These are phyloP conservation scores for Tricholoma terreum DNA, from an alignment of 768 basidiomycete genomes.

Conservation along the genomic window DNA sequence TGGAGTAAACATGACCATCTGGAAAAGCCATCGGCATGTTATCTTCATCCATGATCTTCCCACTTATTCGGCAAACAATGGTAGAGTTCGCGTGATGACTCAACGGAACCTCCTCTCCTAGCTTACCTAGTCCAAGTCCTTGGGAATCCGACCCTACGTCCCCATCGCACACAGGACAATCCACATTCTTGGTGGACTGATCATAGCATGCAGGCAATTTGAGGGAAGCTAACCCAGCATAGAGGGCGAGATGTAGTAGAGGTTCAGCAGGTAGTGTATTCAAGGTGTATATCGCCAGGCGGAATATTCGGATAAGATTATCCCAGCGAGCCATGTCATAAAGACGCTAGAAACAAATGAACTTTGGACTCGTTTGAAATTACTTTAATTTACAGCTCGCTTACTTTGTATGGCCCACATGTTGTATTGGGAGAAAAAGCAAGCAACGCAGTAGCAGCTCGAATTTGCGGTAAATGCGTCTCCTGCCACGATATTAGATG, in stretches of 20 bases:
- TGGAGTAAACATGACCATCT: conserved; percentile 90
- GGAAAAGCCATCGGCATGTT: conserved; percentile 92
- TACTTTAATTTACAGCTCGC: conserved; percentile 8
- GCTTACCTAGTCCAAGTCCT: conserved; percentile 58
- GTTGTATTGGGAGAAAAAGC: conserved; percentile 70
- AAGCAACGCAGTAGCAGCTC: conserved; percentile 71
- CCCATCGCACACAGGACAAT: conserved; percentile 89
- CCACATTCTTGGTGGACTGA: conserved; percentile 59
- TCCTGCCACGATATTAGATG: conserved; percentile 80
- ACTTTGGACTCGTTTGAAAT: neutral
- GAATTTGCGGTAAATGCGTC: conserved; percentile 75
- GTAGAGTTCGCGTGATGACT: conserved; percentile 96
- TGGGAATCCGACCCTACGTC: conserved; percentile 35
- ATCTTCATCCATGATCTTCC: conserved; percentile 92
- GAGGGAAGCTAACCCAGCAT: conserved; percentile 87
- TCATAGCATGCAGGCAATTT: conserved; percentile 86
- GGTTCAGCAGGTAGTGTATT: conserved; percentile 88
- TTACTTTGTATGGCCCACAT: conserved; percentile 78
- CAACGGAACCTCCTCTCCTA: conserved; percentile 84
- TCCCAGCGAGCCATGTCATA: conserved; percentile 83
- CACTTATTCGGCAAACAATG: conserved; percentile 88
- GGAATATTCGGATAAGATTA: conserved; percentile 72
- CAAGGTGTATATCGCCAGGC: conserved; percentile 80
- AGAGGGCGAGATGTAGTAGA: conserved; percentile 81
- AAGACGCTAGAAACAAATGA: conserved; percentile 52